Conservation (phyloP, 345 rosid species). For the Psidium guajava region DNA sequence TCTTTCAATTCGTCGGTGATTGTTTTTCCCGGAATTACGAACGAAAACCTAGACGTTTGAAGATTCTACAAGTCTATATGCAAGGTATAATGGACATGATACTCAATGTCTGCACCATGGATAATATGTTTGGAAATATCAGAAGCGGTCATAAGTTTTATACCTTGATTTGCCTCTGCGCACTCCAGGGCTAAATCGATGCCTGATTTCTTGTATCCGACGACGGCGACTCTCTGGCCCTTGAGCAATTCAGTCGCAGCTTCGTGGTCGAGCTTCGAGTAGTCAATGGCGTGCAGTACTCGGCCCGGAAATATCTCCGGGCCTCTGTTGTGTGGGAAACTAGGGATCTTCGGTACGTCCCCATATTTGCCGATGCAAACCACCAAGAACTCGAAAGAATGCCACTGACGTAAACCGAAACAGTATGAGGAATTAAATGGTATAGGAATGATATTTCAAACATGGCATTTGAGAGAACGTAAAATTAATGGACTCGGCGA, state of each 20-base stretch:
- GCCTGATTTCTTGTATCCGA: slow-evolving; percentile 50
- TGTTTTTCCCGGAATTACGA: background rate
- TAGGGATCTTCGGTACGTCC: slow-evolving; percentile 28
- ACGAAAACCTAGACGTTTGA: background rate
- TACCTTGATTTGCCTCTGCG: slow-evolving; percentile 48
- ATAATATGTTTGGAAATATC: background rate
- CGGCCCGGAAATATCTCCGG: slow-evolving; percentile 23
- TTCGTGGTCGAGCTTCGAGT: slow-evolving; percentile 32
- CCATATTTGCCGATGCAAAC: slow-evolving; percentile 50
- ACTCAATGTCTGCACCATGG: background rate
- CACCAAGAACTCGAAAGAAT: slow-evolving; percentile 32
- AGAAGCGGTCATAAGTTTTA: background rate
- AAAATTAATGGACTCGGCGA: background rate
- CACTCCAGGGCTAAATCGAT: slow-evolving; percentile 55
- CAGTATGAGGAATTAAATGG: background rate
- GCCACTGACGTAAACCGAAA: slow-evolving; percentile 16
- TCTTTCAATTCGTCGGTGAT: background rate
- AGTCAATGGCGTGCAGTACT: slow-evolving; percentile 39
- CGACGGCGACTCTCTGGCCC: slow-evolving; percentile 35
- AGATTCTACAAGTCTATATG: background rate
- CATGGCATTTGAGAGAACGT: background rate
- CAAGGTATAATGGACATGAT: background rate
- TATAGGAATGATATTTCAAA: background rate
- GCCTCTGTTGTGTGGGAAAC: slow-evolving; percentile 27
- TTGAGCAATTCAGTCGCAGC: slow-evolving; percentile 15